These are phyloP conservation scores for Penicillium verrucosum DNA, from an alignment of 2,329 filamentous ascomycete genomes.

Conservation along the genomic window DNA sequence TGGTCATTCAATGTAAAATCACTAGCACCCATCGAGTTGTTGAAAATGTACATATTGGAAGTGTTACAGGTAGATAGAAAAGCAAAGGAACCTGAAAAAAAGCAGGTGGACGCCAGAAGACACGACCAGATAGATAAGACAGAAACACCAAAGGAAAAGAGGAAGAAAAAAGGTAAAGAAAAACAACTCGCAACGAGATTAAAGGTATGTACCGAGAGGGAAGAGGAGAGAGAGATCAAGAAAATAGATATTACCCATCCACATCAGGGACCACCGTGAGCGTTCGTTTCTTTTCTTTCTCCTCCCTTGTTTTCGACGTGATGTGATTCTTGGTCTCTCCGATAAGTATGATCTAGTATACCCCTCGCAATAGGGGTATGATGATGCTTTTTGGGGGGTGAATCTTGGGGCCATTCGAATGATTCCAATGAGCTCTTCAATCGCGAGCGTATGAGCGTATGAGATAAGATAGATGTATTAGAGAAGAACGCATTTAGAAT, in stretches of 20 bases:
- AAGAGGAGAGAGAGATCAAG: conserved; percentile 18
- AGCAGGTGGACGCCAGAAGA: conserved; percentile 15
- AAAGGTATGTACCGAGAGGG: conserved; percentile 16
- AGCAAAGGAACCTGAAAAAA: conserved; percentile 12
- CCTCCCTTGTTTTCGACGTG: conserved; percentile 12
- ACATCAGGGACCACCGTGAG: conserved; percentile 6
- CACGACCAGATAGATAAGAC: conserved; percentile 10
- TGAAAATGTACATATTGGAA: conserved; percentile 30
- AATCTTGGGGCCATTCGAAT: not conserved
- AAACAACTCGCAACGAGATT: conserved; percentile 9
- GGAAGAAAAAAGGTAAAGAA: not conserved
- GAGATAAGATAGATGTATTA: not conserved
- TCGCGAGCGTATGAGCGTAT: not conserved
- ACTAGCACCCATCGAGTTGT: conserved; percentile 29
- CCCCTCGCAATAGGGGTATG: conserved; percentile 8
- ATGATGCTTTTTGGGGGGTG: conserved; percentile 14
- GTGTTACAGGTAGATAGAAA: conserved; percentile 19
- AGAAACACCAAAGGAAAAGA: conserved; percentile 11
- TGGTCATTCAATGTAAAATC: conserved; percentile 20
- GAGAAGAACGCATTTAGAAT: conserved; percentile 32
- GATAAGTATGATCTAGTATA: conserved; percentile 7
- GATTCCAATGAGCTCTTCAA: conserved; percentile 3
- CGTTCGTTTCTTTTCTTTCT: conserved; percentile 12
- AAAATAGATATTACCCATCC: conserved; percentile 10
- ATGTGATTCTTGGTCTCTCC: conserved; percentile 17